Conservation (phyloP, 1,284 basidiomycete species). For the Chalciporus sp. region DNA sequence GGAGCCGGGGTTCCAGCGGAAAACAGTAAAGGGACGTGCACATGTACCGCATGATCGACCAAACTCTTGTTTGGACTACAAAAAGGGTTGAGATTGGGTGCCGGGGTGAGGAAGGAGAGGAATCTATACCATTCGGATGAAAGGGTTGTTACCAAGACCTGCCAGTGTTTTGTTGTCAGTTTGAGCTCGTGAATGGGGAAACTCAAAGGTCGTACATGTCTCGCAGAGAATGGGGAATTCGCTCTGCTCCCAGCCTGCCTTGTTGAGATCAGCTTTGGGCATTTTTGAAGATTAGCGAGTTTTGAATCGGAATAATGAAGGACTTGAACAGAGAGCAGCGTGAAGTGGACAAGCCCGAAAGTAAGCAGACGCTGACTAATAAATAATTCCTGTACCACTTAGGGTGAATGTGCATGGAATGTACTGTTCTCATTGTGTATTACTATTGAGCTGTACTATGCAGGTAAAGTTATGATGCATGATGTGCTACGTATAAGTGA, state of each 20-base stretch:
- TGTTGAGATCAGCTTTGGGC: slow-evolving; percentile 86
- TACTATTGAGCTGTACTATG: not conserved
- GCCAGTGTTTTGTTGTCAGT: slow-evolving; percentile 18
- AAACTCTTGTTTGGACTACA: slow-evolving; percentile 92
- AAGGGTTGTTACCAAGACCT: slow-evolving; percentile 89
- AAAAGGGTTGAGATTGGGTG: slow-evolving; percentile 3
- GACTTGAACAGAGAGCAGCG: not conserved
- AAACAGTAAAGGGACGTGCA: slow-evolving; percentile 94
- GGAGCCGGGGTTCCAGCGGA: slow-evolving; percentile 96
- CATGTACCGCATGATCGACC: slow-evolving; percentile 96
- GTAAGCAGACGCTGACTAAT: slow-evolving; percentile 30
- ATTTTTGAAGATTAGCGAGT: slow-evolving; percentile 34
- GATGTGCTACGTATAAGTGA: slow-evolving; percentile 56
- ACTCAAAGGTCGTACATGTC: slow-evolving; percentile 66
- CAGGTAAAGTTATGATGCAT: not conserved
- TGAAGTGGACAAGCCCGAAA: not conserved
- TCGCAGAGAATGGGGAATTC: slow-evolving; percentile 91
- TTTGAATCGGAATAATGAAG: not conserved
- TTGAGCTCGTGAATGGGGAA: slow-evolving; percentile 2
- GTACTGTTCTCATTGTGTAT: too few species aligned
- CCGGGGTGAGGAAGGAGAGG: not conserved
- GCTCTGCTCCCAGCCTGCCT: slow-evolving; percentile 89
- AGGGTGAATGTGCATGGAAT: not conserved
- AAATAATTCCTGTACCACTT: too few species aligned
- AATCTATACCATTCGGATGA: slow-evolving; percentile 82